These are phyloP conservation scores for Lodderomyces oxycetoniae DNA, from an alignment of 1,139 yeast species.

Conservation along the genomic window DNA sequence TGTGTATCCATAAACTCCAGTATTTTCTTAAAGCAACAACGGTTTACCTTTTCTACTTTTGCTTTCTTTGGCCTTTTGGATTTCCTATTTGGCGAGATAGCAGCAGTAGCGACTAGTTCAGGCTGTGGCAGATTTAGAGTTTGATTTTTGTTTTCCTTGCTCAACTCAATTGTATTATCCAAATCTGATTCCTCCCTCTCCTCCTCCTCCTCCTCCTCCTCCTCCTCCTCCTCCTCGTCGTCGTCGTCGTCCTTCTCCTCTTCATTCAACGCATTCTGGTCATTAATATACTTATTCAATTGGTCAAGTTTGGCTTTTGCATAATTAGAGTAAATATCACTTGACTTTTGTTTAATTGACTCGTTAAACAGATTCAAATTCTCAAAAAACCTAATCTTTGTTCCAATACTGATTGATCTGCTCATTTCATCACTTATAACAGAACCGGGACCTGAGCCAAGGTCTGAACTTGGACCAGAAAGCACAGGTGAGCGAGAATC, in stretches of 20 bases:
- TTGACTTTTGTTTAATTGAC: constrained; percentile 24
- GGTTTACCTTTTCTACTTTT: too few species aligned
- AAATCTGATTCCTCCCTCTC: constrained; percentile 5
- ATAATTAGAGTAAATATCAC: constrained; percentile 20
- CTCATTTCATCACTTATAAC: constrained; percentile 4
- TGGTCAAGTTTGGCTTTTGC: constrained; percentile 18
- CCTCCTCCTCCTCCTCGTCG: constrained; percentile 1
- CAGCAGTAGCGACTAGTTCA: background rate
- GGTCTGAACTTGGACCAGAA: constrained; percentile 1
- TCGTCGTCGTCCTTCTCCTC: background rate
- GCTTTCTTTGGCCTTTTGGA: background rate
- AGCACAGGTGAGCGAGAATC: constrained; percentile 2
- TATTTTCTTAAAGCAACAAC: constrained; percentile 5
- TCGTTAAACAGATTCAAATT: constrained; percentile 22
- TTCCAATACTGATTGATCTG: constrained; percentile 9
- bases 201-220: constrained; percentile 4
- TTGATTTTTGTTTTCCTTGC: background rate
- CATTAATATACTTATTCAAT: constrained; percentile 16
- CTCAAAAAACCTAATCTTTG: constrained; percentile 26
- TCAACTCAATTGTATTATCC: constrained; percentile 4
- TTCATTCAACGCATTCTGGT: constrained; percentile 7
- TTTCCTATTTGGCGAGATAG: background rate
- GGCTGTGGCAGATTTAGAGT: background rate
- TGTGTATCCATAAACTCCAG: constrained; percentile 16
- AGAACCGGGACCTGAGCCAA: constrained; percentile 1